Conservation (phyloP, 176 grass and related monocot genomes). For the Canna indica region DNA sequence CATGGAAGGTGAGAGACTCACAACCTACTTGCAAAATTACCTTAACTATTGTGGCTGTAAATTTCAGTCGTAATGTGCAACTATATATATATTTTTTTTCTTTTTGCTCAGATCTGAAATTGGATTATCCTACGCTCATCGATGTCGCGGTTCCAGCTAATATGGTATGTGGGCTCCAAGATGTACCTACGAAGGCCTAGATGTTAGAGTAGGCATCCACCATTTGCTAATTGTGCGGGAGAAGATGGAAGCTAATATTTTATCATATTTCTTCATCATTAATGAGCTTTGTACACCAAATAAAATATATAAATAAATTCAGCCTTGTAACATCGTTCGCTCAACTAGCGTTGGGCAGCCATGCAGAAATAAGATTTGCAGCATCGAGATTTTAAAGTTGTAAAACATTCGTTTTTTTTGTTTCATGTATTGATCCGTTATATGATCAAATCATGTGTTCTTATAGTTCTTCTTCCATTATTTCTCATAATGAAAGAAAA, state of each 20-base stretch:
- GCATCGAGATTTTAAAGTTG: no score
- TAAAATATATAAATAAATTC: neutral
- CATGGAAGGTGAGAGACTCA: conserved; percentile 68
- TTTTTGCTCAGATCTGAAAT: conserved; percentile 56
- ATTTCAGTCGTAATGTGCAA: neutral
- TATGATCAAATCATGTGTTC: no score
- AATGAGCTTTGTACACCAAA: neutral
- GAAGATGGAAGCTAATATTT: neutral
- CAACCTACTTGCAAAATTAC: neutral
- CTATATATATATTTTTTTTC: neutral
- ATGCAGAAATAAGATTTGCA: no score
- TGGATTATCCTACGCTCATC: conserved; percentile 89
- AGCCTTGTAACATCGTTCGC: no score
- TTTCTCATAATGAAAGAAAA: no score
- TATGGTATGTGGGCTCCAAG: conserved; percentile 74
- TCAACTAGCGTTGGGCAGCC: no score
- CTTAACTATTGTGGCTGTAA: neutral
- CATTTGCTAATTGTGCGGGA: neutral
- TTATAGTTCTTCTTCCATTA: no score
- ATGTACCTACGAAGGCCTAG: conserved; percentile 44
- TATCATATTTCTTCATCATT: neutral
- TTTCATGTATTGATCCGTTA: no score
- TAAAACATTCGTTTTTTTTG: no score
- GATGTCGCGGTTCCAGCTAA: conserved; percentile 75
- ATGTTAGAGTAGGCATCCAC: no score